These are phyloP conservation scores for Tulasnella sp. DNA, from an alignment of 768 basidiomycete genomes.

Conservation along the genomic window DNA sequence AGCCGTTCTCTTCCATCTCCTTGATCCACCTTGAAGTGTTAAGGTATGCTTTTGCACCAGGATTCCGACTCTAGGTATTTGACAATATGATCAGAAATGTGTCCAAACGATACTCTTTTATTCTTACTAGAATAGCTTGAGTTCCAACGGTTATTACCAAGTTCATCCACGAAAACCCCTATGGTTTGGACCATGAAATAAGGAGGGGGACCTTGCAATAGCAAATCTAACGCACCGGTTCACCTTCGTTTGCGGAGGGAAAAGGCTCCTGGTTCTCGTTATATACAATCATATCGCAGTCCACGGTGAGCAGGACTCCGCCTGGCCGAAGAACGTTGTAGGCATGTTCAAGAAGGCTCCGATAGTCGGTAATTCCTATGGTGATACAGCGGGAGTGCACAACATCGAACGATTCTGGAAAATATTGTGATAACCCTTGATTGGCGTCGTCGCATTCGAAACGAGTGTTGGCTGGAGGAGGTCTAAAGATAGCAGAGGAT, in stretches of 20 bases:
- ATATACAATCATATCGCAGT: constrained; percentile 5
- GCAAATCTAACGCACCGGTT: not conserved
- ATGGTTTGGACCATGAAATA: not conserved
- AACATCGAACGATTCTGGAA: constrained; percentile 18
- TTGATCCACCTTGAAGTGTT: constrained; percentile 1
- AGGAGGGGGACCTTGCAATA: not conserved
- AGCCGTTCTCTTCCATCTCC: not conserved
- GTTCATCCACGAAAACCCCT: not conserved
- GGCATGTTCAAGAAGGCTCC: not conserved
- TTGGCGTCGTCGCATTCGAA: constrained; percentile 24
- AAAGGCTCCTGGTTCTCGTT: constrained; percentile 18
- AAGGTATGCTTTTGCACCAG: not conserved
- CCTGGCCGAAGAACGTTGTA: constrained; percentile 15
- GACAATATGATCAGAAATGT: not conserved
- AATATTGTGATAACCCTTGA: not conserved
- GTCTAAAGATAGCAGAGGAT: not conserved
- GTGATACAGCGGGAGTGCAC: constrained; percentile 17
- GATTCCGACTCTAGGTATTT: not conserved
- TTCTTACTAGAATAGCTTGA: not conserved
- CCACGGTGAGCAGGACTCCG: constrained; percentile 10
- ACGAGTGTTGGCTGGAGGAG: constrained; percentile 3
- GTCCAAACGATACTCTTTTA: not conserved
- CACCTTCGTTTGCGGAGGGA: not conserved
- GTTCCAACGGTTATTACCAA: not conserved
- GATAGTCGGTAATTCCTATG: constrained; percentile 17